These are phyloP conservation scores for Beauveria brongniartii DNA, from an alignment of 2,329 filamentous ascomycete species.

Conservation along the genomic window DNA sequence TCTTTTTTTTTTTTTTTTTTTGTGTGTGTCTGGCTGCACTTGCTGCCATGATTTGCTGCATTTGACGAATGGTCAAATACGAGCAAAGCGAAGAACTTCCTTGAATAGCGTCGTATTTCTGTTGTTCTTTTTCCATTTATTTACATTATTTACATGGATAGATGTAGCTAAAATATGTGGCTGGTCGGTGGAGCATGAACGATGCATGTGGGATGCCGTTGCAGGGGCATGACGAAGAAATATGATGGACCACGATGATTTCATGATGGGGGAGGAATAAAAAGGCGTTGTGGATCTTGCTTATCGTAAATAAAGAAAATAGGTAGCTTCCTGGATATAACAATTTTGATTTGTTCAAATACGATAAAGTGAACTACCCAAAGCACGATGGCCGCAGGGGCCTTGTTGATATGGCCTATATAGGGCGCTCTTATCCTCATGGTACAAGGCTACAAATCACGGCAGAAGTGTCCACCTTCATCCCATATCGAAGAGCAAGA, in stretches of 20 bases:
- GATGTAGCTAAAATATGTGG: conserved; percentile 2
- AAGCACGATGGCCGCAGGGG: not conserved
- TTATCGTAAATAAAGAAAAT: not conserved
- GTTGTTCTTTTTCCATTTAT: not conserved
- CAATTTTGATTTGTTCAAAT: not conserved
- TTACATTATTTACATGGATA: conserved; percentile 3
- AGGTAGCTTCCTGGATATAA: not conserved
- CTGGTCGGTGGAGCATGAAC: not conserved
- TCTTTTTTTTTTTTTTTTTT: not conserved
- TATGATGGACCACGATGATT: conserved; percentile 3
- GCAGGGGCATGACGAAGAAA: not conserved
- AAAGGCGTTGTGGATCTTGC: not conserved
- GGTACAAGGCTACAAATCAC: not conserved
- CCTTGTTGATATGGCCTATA: not conserved
- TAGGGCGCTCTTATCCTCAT: not conserved
- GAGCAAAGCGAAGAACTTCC: not conserved
- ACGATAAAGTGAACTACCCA: not conserved
- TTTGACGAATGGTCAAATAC: not conserved
- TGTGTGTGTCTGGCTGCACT: not conserved
- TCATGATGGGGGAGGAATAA: not conserved
- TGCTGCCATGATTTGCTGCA: not conserved
- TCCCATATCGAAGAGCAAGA: not conserved
- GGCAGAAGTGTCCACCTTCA: not conserved
- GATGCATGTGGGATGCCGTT: not conserved
- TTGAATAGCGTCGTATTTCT: not conserved